Percentiles rank a stretch among this genome's conserved stretches.
phyloP scores from a whole-genome alignment of 495 filamentous ascomycete species.

The Alectoria sarmentosa region DNA sequence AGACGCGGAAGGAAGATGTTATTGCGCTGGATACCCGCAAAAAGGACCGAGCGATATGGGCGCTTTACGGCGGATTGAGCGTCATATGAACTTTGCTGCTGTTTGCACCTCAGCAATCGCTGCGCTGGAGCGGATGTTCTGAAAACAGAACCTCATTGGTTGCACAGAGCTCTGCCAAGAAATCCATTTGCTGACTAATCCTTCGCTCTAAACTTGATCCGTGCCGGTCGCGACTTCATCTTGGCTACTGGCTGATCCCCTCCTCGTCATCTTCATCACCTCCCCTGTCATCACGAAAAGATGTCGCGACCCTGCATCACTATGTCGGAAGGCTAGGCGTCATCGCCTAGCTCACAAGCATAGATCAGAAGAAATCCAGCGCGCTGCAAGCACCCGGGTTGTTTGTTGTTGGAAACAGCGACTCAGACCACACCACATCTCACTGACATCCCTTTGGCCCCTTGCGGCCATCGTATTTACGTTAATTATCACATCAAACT shows the following conservation, averaged over 20 bases:
- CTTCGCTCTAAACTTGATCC: slow-evolving; percentile 3
- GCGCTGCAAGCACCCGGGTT: slow-evolving; percentile 16
- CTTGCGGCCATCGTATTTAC: neutral
- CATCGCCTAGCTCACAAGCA: slow-evolving; percentile 35
- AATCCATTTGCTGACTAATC: slow-evolving; percentile 6
- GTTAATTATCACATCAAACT: neutral
- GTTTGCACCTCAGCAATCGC: slow-evolving; percentile 12
- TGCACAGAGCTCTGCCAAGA: neutral
- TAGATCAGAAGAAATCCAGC: slow-evolving; percentile 22
- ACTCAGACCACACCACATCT: slow-evolving; percentile 11
- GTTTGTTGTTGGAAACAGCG: slow-evolving; percentile 7
- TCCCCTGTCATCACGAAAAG: slow-evolving; percentile 25
- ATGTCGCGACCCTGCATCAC: slow-evolving; percentile 24
- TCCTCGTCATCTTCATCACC: slow-evolving; percentile 22
- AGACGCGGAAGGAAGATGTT: neutral
- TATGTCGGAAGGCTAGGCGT: slow-evolving; percentile 38
- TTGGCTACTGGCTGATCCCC: slow-evolving; percentile 11
- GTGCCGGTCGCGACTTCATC: slow-evolving; percentile 11
- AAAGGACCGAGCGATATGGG: neutral
- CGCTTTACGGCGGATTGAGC: neutral
- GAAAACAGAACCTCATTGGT: slow-evolving; percentile 5
- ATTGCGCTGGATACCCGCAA: neutral
- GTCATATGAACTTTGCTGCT: neutral
- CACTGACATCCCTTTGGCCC: neutral
- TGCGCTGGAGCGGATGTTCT: neutral